Base-by-base conservation (phyloP, 495 filamentous ascomycete genomes). In the Delitschia confertaspora region DNA sequence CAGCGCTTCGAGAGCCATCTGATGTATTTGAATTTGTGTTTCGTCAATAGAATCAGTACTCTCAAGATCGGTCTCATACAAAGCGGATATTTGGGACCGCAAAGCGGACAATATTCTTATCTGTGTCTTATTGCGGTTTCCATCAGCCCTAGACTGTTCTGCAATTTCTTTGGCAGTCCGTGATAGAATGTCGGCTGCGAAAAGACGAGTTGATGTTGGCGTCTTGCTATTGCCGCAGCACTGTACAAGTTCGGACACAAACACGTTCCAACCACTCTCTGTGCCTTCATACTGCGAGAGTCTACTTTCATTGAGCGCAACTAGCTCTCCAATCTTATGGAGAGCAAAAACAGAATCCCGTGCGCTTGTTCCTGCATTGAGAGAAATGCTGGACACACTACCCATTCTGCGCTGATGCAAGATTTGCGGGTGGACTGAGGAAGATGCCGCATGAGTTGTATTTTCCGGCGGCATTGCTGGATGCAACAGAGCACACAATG, bases 1-100 rank as follows among this genome's bases (percentile, higher is more conserved):
- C 19, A 98, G 65, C 2, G 82, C 79, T 42, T 95, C 88, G 14
- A 98, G 66, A 24, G 82, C 74, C 42, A 82, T 77, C 42, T 78
- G 77, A 59, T 96, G 91, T 11, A 95, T 82, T 23, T 93, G 84
- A 16, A 83, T 60, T 51, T 93, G 81, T 2, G 75, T 75, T 0
- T 69, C 62, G 33, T 72, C 69, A 1, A 64, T 70, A n/a, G 68
- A 63, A 4, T 79, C 69, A 4, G 72, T 71, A 4, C 62, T 57
- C 6, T 66, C 64, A 4, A 70, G 63, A 27, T 71, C 64, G 10
- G 20, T 68, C 63, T 14, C 53, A 20, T 45, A 84, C n/a, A 65
- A 75, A 57, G 59, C 71, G 45, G 46, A 66, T 3, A 80, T 62
- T 42, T 73, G 66, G n/a, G 52, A 55, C 29, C 69, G 73, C 26